Conservation (phyloP, 2,329 filamentous ascomycete genomes). For the Pseudomassariella vexata region DNA sequence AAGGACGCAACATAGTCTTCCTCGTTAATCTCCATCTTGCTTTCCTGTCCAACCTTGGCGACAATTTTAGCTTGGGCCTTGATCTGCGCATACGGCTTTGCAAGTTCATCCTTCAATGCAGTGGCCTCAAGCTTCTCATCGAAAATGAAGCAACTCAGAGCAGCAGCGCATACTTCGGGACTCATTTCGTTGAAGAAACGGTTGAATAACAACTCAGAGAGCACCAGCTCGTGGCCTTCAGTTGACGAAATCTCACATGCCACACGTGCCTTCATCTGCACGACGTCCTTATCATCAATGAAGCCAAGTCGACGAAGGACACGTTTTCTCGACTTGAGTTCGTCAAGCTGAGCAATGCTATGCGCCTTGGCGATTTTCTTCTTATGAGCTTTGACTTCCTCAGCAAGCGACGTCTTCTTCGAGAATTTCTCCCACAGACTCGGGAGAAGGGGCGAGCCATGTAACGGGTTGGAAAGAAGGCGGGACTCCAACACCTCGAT, state of each 20-base stretch:
- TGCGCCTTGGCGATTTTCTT: constrained; percentile 81
- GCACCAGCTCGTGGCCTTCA: constrained; percentile 83
- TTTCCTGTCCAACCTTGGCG: constrained; percentile 90
- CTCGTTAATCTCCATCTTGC: constrained; percentile 89
- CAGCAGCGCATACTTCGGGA: constrained; percentile 79
- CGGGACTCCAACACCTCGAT: constrained; percentile 95
- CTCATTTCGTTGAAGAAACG: constrained; percentile 95
- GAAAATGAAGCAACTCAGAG: constrained; percentile 92
- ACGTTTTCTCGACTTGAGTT: constrained; percentile 92
- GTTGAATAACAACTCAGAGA: constrained; percentile 92
- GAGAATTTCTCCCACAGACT: constrained; percentile 85
- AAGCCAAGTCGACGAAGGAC: constrained; percentile 91
- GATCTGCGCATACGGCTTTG: constrained; percentile 80
- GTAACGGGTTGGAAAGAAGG: constrained; percentile 80
- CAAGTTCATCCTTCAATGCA: constrained; percentile 74
- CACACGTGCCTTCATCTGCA: constrained; percentile 93
- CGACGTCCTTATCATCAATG: constrained; percentile 91
- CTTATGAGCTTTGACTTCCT: constrained; percentile 82
- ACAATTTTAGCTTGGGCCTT: constrained; percentile 81
- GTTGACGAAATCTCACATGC: constrained; percentile 95
- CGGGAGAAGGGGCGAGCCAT: constrained; percentile 79
- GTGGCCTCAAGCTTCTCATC: constrained; percentile 87
- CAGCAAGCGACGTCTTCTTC: constrained; percentile 67
- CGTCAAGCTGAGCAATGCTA: constrained; percentile 87
- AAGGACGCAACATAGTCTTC: constrained; percentile 87